phyloP scores from a whole-genome alignment of 805 yeast species.

The Yarrowia sp. region DNA sequence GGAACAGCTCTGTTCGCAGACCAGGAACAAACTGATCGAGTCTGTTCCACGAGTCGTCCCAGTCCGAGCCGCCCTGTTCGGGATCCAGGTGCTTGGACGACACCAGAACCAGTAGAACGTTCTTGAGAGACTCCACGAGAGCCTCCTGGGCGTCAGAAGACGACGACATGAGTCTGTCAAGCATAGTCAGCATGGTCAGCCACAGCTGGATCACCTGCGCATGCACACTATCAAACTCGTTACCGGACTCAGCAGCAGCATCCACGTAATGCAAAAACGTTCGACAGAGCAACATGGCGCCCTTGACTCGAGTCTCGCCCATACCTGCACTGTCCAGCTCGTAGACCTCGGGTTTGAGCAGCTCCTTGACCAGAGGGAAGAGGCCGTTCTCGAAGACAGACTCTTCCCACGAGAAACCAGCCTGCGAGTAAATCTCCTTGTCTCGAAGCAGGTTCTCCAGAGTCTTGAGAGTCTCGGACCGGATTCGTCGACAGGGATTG shows the following conservation, averaged over 20 bases:
- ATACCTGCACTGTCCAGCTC: constrained; percentile 69
- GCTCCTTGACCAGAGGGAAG: constrained; percentile 72
- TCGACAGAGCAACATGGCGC: constrained; percentile 71
- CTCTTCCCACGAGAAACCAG: constrained; percentile 30
- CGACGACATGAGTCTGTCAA: constrained; percentile 53
- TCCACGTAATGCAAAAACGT: constrained; percentile 59
- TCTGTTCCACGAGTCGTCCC: constrained; percentile 52
- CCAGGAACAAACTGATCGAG: constrained; percentile 53
- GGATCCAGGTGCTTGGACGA: constrained; percentile 46
- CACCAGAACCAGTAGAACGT: constrained; percentile 52
- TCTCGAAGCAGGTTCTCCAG: constrained; percentile 29
- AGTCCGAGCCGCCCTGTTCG: constrained; percentile 46
- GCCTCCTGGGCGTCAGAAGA: constrained; percentile 53
- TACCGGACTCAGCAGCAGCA: constrained; percentile 39
- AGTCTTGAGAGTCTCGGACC: constrained; percentile 65
- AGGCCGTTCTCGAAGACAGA: constrained; percentile 71
- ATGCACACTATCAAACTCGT: neutral
- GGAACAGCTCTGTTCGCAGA: constrained; percentile 44
- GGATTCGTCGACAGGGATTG: constrained; percentile 82
- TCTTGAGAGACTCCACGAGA: constrained; percentile 53
- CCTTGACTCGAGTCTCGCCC: constrained; percentile 69
- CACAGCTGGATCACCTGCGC: constrained; percentile 48
- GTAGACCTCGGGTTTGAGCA: constrained; percentile 68
- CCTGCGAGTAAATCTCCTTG: constrained; percentile 5
- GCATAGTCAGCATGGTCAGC: constrained; percentile 50